Conservation (phyloP, 208 protist genomes). For the Crithidia acanthocephali region DNA sequence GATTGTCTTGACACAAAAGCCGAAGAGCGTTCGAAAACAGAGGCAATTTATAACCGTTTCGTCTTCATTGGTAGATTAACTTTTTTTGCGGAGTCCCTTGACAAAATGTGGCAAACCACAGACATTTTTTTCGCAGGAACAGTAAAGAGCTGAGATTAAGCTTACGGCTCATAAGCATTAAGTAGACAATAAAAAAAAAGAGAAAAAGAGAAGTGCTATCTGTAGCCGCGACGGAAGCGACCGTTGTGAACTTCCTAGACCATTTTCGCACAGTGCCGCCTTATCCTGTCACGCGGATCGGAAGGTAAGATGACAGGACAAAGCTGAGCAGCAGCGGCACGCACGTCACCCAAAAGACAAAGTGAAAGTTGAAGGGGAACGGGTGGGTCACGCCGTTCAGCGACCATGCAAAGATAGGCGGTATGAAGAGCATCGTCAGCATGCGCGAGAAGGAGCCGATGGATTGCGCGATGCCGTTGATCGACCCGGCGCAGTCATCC, state of each 20-base stretch:
- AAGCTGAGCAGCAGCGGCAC: conserved; percentile 47
- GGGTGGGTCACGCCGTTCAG: conserved; percentile 30
- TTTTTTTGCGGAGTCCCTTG: no score
- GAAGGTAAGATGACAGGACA: conserved; percentile 30
- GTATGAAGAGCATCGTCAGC: conserved; percentile 56
- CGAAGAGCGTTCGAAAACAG: no score
- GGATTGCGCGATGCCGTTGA: conserved; percentile 70
- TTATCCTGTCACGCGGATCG: conserved; percentile 22
- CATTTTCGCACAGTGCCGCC: no score
- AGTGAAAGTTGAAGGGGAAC: conserved; percentile 62
- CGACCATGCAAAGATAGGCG: conserved; percentile 75
- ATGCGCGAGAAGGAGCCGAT: conserved; percentile 51
- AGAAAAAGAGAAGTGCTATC: neutral
- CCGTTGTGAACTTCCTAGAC: no score
- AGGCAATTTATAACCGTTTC: no score
- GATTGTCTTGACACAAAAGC: no score
- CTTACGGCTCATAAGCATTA: neutral
- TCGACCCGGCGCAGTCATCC: conserved; percentile 47
- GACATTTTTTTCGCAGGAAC: no score
- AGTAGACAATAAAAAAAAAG: neutral
- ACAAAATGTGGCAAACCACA: no score
- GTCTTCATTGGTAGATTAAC: no score
- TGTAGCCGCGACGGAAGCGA: neutral
- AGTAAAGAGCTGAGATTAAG: no score
- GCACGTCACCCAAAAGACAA: conserved; percentile 57